Evolutionary conservation across 2,329 filamentous ascomycete genomes (phyloP).

Genomic region (Chrysosporium keratinophilum): DNA sequence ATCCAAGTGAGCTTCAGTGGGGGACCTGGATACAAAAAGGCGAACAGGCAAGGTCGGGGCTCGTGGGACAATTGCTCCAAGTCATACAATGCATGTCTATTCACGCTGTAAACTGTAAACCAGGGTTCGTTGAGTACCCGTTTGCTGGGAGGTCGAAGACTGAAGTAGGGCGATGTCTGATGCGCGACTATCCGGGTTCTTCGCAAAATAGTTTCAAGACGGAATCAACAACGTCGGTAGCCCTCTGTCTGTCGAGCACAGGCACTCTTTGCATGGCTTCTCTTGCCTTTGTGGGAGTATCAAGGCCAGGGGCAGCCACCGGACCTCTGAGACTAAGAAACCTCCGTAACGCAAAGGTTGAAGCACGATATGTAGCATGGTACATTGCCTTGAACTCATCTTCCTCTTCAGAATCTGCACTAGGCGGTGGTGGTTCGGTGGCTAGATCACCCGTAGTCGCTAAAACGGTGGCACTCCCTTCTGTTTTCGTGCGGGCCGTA

Average conservation of each 20-base stretch:
- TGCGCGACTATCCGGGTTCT: slow-evolving; percentile 14
- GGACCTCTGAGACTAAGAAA: slow-evolving; percentile 25
- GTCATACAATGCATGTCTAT: no score
- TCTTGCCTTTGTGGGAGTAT: not conserved
- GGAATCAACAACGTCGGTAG: slow-evolving; percentile 34
- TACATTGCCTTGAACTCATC: slow-evolving; percentile 38
- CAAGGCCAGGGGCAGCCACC: not conserved
- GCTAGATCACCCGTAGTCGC: not conserved
- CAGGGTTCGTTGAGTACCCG: no score
- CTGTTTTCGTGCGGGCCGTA: not conserved
- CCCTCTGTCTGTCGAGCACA: slow-evolving; percentile 30
- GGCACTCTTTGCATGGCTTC: slow-evolving; percentile 17
- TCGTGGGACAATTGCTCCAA: no score
- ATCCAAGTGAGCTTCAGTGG: no score
- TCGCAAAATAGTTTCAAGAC: slow-evolving; percentile 35
- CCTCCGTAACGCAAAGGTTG: slow-evolving; percentile 34
- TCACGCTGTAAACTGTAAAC: no score
- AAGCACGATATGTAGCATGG: slow-evolving; percentile 36
- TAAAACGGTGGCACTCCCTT: not conserved
- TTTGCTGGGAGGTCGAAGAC: no score
- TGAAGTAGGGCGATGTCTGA: no score
- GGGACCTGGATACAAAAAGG: no score
- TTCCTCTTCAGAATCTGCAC: slow-evolving; percentile 23
- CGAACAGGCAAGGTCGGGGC: no score
- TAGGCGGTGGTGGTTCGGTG: not conserved